A percentile compares a stretch with the other conserved stretches of the same genome.
Evolutionary conservation across 306 rosid species (phyloP).

Genomic region (Prunus mira): DNA sequence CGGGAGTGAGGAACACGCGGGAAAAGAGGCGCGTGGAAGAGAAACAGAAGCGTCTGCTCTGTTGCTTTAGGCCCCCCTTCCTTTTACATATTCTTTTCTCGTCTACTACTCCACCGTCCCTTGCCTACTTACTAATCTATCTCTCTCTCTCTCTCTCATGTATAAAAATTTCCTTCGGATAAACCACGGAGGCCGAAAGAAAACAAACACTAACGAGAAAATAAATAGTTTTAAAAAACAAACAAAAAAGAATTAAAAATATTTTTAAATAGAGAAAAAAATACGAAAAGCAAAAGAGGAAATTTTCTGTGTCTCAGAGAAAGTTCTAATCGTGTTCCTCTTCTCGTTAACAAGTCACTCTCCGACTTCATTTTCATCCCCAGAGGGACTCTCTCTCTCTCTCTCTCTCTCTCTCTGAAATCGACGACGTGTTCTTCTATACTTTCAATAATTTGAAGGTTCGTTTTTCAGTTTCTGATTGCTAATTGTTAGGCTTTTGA

Average conservation of each 20-base stretch:
- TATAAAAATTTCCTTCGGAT: constrained; percentile 22
- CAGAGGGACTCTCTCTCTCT: constrained; percentile 17
- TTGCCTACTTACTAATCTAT: constrained; percentile 21
- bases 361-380: constrained; percentile 6
- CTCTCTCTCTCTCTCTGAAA: constrained; percentile 4
- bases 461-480: constrained; percentile 21
- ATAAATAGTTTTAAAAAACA: not conserved
- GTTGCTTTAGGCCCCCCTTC: not conserved
- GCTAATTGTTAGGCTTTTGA: not conserved
- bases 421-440: not conserved
- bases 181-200: constrained; percentile 14
- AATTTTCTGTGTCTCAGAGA: constrained; percentile 21
- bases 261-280: not conserved
- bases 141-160: constrained; percentile 8
- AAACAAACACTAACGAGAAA: constrained; percentile 11
- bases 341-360: constrained; percentile 22
- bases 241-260: not conserved
- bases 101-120: constrained; percentile 40
- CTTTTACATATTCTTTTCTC: constrained; percentile 31
- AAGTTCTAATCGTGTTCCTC: constrained; percentile 33
- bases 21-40: constrained; percentile 19
- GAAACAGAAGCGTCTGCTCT: constrained; percentile 6
- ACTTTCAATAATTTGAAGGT: constrained; percentile 35
- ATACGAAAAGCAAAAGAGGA: not conserved
- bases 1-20: constrained; percentile 19